Percentiles rank a stretch among this genome's conserved stretches.
Evolutionary conservation across 768 basidiomycete genomes (phyloP).

Genomic region (Porpolomopsis calyptriformis): DNA sequence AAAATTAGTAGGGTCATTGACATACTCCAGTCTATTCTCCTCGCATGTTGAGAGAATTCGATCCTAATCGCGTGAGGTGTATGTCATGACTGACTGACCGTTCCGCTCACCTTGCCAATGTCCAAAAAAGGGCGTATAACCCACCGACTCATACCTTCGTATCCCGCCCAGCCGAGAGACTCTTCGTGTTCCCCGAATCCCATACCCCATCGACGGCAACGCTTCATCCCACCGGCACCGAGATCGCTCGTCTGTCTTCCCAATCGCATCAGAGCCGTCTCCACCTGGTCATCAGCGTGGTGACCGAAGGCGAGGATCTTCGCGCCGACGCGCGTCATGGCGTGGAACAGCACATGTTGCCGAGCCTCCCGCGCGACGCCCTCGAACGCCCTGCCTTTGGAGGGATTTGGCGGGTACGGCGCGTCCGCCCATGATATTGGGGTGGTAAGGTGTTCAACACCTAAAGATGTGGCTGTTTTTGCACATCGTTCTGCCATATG

Average conservation of each 20-base stretch:
- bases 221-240: conserved; percentile 61
- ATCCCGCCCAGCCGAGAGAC: conserved; percentile 33
- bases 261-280: conserved; percentile 66
- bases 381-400: conserved; percentile 36
- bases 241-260: conserved; percentile 43
- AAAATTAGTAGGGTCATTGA: conserved; percentile 62
- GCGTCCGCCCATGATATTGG: conserved; percentile 47
- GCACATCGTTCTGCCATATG: conserved; percentile 45
- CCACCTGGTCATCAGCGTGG: conserved; percentile 77
- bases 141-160: conserved; percentile 55
- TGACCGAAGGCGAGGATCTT: conserved; percentile 56
- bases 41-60: conserved; percentile 75
- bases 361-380: conserved; percentile 47
- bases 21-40: conserved; percentile 46
- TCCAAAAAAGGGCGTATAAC: conserved; percentile 60
- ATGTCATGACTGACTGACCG: neutral
- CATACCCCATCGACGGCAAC: conserved; percentile 71
- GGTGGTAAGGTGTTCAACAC: conserved; percentile 35
- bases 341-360: conserved; percentile 39
- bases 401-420: conserved; percentile 42
- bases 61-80: conserved; percentile 37
- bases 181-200: conserved; percentile 28
- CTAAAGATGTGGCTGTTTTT: conserved; percentile 30
- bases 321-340: conserved; percentile 29
- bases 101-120: conserved; percentile 49